Percentiles rank a stretch among this genome's conserved stretches.
Evolutionary conservation across 495 filamentous ascomycete species (phyloP).

Genomic region (Talaromyces proteolyticus): DNA sequence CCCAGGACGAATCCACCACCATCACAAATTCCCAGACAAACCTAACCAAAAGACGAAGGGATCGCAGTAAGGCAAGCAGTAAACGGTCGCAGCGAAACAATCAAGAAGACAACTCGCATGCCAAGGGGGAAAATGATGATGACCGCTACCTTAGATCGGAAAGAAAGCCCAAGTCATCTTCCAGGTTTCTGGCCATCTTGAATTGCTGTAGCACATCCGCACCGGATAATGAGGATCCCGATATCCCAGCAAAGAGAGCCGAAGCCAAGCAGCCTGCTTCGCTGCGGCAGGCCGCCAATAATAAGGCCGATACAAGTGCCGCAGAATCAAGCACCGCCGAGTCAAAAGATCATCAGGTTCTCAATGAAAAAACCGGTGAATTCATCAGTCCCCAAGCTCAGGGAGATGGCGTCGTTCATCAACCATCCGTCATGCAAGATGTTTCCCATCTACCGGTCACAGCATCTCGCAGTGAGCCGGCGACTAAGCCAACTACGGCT

Average conservation of each 20-base stretch:
- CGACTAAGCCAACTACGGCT: neutral
- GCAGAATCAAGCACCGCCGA: conserved; percentile 50
- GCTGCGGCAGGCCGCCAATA: conserved; percentile 48
- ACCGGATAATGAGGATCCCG: conserved; percentile 53
- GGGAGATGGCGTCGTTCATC: conserved; percentile 4
- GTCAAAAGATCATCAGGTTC: conserved; percentile 43
- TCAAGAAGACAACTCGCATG: conserved; percentile 31
- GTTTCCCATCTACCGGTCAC: too few species aligned
- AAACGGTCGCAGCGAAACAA: conserved; percentile 45
- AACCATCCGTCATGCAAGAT: conserved; percentile 24
- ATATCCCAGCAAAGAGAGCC: conserved; percentile 63
- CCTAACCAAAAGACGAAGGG: conserved; percentile 59
- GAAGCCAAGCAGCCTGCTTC: conserved; percentile 45
- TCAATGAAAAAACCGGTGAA: conserved; percentile 46
- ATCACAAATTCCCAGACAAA: conserved; percentile 64
- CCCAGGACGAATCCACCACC: conserved; percentile 53
- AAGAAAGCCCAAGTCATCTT: conserved; percentile 48
- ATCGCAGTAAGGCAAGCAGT: conserved; percentile 64
- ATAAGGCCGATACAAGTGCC: conserved; percentile 43
- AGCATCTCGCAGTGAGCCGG: neutral
- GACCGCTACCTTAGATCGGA: conserved; percentile 42
- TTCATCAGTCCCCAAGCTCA: too few species aligned
- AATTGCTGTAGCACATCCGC: conserved; percentile 75
- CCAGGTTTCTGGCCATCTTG: conserved; percentile 63
- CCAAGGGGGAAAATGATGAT: conserved; percentile 26